Base-by-base conservation (phyloP, 257 asterid species). In the Coffea canephora region DNA sequence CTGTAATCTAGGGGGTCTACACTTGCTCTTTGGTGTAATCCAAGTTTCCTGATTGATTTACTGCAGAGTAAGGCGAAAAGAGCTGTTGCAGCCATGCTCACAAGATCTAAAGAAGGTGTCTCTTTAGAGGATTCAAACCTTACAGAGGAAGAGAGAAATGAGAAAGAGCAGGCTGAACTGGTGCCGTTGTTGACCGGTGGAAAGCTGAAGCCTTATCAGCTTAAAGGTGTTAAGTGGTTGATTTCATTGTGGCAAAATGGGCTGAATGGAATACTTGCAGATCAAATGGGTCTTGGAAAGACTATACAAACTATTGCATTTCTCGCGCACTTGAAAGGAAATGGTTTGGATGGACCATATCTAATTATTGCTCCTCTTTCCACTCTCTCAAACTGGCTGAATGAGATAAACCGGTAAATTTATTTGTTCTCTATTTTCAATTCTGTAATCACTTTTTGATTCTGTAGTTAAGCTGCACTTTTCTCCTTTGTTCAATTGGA, bases 241-340 rank as follows among this genome's bases (percentile, higher is more conserved):
- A 96, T 96, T 85, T 96, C 99, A 31, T 81, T 96, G 88, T 96
- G 98, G 99, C 99, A 96, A 89, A 96, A 96, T 85, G 99, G 99
- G 76, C 79, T 96, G 77, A 96, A 96, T 84, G 99, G 99, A 69
- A 96, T 96, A 86, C 97, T 94, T 52, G 98, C 99, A 55, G 99
- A 96, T 91, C 99, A 96, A 87, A 96, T 96, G 99, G 99, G 99
- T 70, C 97, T 96, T 68, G 99, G 99, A 14, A 94, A 96, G 92
- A 96, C 99, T 59, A 94, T 96, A 85, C 99, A 96, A 81, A 94
- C 97, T 25, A 91, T 96, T 86, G 95, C 93, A 79, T 96, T 96
- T 86, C 97, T 96, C 80, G 89, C 98, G 74, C 99, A 96, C 87
- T 91, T 96, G 49, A 94, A 94, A 85, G 99, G 99, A 80, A 96